Conservation (phyloP, 495 filamentous ascomycete species). For the Aspergillus panamensis region DNA sequence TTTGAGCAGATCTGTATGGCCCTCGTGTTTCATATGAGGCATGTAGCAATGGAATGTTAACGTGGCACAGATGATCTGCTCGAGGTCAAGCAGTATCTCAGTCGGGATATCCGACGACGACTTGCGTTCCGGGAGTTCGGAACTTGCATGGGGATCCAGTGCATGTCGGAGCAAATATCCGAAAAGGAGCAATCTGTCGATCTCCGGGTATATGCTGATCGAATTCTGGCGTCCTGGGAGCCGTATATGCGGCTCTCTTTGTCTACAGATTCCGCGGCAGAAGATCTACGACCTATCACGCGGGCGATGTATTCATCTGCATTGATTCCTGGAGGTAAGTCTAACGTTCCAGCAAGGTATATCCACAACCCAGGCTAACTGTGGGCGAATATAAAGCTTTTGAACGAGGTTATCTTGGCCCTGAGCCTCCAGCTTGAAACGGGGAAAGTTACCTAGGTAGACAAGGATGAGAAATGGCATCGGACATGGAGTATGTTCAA, state of each 20-base stretch:
- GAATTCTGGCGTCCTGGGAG: constrained; percentile 53
- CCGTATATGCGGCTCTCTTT: constrained; percentile 39
- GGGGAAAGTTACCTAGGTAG: background rate
- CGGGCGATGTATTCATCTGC: constrained; percentile 65
- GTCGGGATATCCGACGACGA: constrained; percentile 38
- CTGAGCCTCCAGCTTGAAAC: constrained; percentile 24
- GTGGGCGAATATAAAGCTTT: constrained; percentile 28
- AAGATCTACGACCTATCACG: constrained; percentile 57
- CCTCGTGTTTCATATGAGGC: background rate
- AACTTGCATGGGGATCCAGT: constrained; percentile 53
- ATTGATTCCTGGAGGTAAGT: constrained; percentile 59
- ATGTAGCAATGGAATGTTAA: background rate
- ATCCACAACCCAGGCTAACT: background rate
- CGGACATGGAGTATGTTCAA: too few relatives aligned
- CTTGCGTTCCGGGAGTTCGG: constrained; percentile 66
- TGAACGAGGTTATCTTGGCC: constrained; percentile 36
- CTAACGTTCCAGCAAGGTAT: background rate
- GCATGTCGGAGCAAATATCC: constrained; percentile 37
- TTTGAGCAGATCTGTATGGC: constrained; percentile 43
- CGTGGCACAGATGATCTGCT: constrained; percentile 36
- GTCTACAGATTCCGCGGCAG: constrained; percentile 31
- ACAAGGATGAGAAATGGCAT: background rate
- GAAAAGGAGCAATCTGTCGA: constrained; percentile 44
- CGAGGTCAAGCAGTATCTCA: constrained; percentile 40
- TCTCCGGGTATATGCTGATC: constrained; percentile 38